Base-by-base conservation (phyloP, 1,139 yeast genomes). In the Lodderomyces theae region DNA sequence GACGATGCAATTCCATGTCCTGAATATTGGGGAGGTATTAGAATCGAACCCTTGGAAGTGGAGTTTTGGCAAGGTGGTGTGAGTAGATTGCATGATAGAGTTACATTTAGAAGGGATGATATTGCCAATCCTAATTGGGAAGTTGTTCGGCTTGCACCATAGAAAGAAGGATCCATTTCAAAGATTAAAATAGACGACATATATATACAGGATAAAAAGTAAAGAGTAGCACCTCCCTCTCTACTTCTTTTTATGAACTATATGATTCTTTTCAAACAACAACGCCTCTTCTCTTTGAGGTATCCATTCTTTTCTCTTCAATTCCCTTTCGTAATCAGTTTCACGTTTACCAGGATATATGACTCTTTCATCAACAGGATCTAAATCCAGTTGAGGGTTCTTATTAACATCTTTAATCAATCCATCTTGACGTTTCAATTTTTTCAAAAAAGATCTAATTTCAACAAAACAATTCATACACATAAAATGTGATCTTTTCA, bases 21-120 rank as follows among this genome's bases (percentile, higher is more conserved):
- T 15, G 89, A 86, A 24, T 81, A 72, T 59, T 92, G 98, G 98
- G 98, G 98, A 38, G 98, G 98, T 1, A 62, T 92, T 41, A 74
- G 96, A 54, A 74, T 92, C 23, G 80, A 84, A 35, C 98, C 99
- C 2, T 66, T 86, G 41, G 96, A 88, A 57, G 77, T 92, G 51
- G 98, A 92, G 64, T 92, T 92, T 58, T 92, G 97, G 97, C 97
- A 92, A 65, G 98, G 98, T 13, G 79, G 98, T 47, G 74, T 79
- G 45, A 85, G 87, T 56, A 77, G 99, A 60, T 72, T 90, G 43
- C 98, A 92, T 61, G 99, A 92, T 63, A 77, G 98, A 54, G 71
- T 89, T 43, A 77, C 81, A n/a, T 92, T 75, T 62, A 74, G 77
- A 49, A 74, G 94, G 56, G 79, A 76, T 9, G 51, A 50, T 7